Conservation (phyloP, 495 filamentous ascomycete genomes). For the Aspergillus funiculosus region DNA sequence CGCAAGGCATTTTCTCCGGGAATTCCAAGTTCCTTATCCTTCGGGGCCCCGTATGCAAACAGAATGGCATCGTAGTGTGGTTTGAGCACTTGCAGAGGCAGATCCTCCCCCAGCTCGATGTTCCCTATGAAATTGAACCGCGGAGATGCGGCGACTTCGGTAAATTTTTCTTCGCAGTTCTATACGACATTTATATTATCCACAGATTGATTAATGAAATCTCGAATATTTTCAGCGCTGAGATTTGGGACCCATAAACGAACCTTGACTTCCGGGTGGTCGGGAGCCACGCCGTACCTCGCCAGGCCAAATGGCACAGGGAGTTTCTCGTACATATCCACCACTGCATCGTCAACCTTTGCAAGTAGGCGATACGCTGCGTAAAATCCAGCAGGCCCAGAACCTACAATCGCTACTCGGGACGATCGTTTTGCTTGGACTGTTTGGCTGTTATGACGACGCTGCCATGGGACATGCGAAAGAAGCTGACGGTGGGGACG, state of each 20-base stretch:
- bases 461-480: constrained; percentile 12
- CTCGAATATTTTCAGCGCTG: neutral
- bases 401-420: constrained; percentile 84
- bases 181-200: constrained; percentile 26
- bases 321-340: constrained; percentile 95
- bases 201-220: neutral
- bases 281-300: constrained; percentile 89
- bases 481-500: constrained; percentile 3
- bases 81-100: constrained; percentile 63
- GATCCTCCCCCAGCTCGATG: constrained; percentile 65
- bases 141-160: constrained; percentile 72
- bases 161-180: constrained; percentile 94
- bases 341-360: constrained; percentile 60
- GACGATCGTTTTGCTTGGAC: constrained; percentile 49
- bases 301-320: constrained; percentile 91
- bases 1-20: constrained; percentile 66
- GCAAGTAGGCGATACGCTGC: constrained; percentile 77
- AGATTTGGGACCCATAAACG: too few species aligned
- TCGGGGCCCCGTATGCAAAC: constrained; percentile 86
- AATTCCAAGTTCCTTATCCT: constrained; percentile 72
- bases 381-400: constrained; percentile 95
- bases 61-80: constrained; percentile 88
- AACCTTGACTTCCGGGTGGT: constrained; percentile 98
- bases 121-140: constrained; percentile 92
- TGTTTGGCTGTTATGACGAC: constrained; percentile 31